A percentile compares a stretch with the other conserved stretches of the same genome.
Conservation (phyloP, 495 filamentous ascomycete genomes). For the Neurospora sublineolata region DNA sequence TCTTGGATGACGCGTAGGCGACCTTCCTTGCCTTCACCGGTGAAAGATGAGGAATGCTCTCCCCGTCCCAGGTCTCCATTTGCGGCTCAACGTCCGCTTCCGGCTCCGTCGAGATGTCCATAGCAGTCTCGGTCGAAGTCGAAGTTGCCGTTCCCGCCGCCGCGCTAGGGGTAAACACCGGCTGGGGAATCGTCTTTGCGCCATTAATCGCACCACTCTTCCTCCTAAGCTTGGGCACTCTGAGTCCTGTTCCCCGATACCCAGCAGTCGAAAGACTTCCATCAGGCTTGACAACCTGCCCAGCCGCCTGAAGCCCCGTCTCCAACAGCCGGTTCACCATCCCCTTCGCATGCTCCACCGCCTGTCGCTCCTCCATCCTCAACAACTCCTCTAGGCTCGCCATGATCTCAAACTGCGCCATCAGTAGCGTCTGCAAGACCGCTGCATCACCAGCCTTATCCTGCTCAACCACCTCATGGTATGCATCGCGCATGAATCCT, state of each 20-base stretch:
- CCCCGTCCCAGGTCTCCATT: not conserved
- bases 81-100: not conserved
- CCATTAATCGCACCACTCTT: not conserved
- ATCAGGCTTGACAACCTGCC: constrained; percentile 83
- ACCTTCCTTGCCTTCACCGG: not conserved
- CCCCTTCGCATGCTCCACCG: constrained; percentile 65
- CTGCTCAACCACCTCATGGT: constrained; percentile 66
- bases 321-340: constrained; percentile 71
- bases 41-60: not conserved
- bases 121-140: not conserved
- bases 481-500: constrained; percentile 70
- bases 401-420: constrained; percentile 85
- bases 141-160: not conserved
- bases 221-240: not conserved
- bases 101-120: not conserved
- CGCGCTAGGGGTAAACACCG: not conserved
- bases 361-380: constrained; percentile 69
- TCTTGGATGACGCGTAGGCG: not conserved
- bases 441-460: constrained; percentile 71
- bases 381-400: constrained; percentile 69
- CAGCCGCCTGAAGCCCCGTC: constrained; percentile 56
- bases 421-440: constrained; percentile 68
- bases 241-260: constrained; percentile 45
- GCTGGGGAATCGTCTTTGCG: not conserved
- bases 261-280: constrained; percentile 53